These are phyloP conservation scores for Trichoderma citrinoviride DNA, from an alignment of 2,329 filamentous ascomycete genomes.

Conservation along the genomic window DNA sequence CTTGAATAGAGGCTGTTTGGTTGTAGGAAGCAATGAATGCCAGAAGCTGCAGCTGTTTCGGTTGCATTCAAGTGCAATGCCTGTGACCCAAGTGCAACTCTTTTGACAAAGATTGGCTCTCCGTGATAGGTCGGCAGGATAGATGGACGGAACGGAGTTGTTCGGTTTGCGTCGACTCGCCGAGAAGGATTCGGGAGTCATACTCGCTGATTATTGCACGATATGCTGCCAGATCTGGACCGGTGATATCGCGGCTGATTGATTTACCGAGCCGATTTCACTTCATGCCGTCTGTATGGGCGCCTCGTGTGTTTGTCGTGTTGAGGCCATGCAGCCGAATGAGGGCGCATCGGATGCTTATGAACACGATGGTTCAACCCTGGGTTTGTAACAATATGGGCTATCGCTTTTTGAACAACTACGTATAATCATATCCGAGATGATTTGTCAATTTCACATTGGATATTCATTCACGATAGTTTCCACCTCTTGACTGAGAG, in stretches of 20 bases:
- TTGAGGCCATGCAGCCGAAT: too few species aligned
- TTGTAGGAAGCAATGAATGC: too few species aligned
- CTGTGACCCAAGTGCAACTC: background rate
- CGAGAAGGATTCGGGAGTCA: background rate
- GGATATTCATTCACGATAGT: too few species aligned
- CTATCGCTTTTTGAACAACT: background rate
- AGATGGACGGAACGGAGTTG: background rate
- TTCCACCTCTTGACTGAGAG: too few species aligned
- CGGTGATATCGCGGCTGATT: background rate
- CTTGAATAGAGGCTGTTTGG: too few species aligned
- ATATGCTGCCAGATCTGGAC: background rate
- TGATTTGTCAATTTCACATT: too few species aligned
- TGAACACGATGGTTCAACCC: too few species aligned
- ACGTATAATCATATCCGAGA: background rate
- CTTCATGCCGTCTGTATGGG: background rate
- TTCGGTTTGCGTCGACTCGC: background rate
- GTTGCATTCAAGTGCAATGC: background rate
- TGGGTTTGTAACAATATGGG: too few species aligned
- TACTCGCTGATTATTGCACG: background rate
- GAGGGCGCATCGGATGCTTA: too few species aligned
- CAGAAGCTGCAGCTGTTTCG: background rate
- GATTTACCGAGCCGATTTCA: conserved; percentile 1
- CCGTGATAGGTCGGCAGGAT: background rate
- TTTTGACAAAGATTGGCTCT: background rate
- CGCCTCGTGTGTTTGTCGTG: background rate